Evolutionary conservation across 768 basidiomycete species (phyloP), one percentile per base, ranked within the genome.

Genomic region (Trametes meyenii): DNA sequence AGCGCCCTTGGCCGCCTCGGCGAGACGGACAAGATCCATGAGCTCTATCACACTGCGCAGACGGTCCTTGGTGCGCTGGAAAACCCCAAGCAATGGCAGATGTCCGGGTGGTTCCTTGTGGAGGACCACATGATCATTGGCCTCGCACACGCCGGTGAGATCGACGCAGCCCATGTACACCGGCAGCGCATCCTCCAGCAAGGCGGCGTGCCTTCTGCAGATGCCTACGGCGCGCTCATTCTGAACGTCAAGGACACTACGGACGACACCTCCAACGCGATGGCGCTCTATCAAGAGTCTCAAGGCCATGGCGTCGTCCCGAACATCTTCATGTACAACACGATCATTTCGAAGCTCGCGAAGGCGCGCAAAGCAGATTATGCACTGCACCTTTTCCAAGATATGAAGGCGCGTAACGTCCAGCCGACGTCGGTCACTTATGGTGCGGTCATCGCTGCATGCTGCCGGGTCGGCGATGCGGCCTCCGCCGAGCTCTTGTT

Each of bases 311-410:
- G 86, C 10, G 90, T 96, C 40, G 66, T 69, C 35, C 89, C 94
- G 16, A 95, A 92, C 70, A 81, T 89, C 49, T 99, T 89, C 76
- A 83, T 99, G 40, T 99, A 90, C 80, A 98, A 99, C 79, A 98
- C 93, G 67, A 89, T 96, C 76, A 98, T 99, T 75, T 94, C 92
- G 64, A 96, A 96, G 77, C 83, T 99, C 11, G 88, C 94, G 35
- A 94, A 90, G 73, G 97, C 97, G 3, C 85, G 97, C 66, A 96
- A 96, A 75, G 93, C 94, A 0, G 95, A 97, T 65, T 80, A 86
- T 50, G 95, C 94, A 0, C 75, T 99, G 55, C 87, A 89, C 62
- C 77, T 98, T 63, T 99, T 98, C 83, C 82, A 87, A 52, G 79
- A 87, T 69, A 96, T 98, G 94, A 92, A 92, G 77, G 75, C 77